Percentiles rank a stretch among this genome's conserved stretches.
Evolutionary conservation across 2,329 filamentous ascomycete genomes (phyloP).

Genomic region (Coleophoma cylindrospora): DNA sequence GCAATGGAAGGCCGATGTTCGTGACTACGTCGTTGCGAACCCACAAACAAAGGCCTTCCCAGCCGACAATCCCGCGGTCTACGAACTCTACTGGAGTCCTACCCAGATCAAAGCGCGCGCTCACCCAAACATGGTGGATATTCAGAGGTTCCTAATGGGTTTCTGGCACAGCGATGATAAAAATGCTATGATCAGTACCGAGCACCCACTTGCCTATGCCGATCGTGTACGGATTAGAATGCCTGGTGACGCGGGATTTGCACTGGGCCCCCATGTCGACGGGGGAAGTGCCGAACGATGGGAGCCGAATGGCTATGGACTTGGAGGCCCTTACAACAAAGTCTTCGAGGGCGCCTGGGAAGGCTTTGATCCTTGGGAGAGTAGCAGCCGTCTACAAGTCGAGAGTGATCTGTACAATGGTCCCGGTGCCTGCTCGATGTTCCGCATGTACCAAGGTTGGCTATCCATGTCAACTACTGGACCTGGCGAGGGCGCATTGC

Average conservation of each 20-base stretch:
- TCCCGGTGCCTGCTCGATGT: slow-evolving; percentile 76
- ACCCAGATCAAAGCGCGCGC: slow-evolving; percentile 63
- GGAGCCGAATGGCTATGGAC: slow-evolving; percentile 65
- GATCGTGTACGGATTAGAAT: slow-evolving; percentile 61
- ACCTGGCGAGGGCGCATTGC: slow-evolving; percentile 72
- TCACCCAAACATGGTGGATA: slow-evolving; percentile 57
- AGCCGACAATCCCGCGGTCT: slow-evolving; percentile 61
- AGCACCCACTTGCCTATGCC: slow-evolving; percentile 60
- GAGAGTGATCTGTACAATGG: slow-evolving; percentile 75
- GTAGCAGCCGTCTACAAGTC: slow-evolving; percentile 60
- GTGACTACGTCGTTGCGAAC: slow-evolving; percentile 62
- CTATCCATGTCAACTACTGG: slow-evolving; percentile 69
- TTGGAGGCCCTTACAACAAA: slow-evolving; percentile 63
- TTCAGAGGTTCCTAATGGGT: slow-evolving; percentile 58
- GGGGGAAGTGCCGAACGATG: slow-evolving; percentile 72
- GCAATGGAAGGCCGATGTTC: slow-evolving; percentile 58
- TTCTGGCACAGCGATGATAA: slow-evolving; percentile 46
- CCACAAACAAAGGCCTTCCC: slow-evolving; percentile 62
- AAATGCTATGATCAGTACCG: slow-evolving; percentile 38
- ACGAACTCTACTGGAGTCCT: slow-evolving; percentile 70
- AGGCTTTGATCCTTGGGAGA: slow-evolving; percentile 77
- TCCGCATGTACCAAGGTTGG: slow-evolving; percentile 91
- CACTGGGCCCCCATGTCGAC: slow-evolving; percentile 69
- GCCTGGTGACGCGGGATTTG: slow-evolving; percentile 66
- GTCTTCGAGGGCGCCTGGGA: slow-evolving; percentile 77